phyloP scores from a whole-genome alignment of 805 yeast species.

The Hanseniaspora meyeri region DNA sequence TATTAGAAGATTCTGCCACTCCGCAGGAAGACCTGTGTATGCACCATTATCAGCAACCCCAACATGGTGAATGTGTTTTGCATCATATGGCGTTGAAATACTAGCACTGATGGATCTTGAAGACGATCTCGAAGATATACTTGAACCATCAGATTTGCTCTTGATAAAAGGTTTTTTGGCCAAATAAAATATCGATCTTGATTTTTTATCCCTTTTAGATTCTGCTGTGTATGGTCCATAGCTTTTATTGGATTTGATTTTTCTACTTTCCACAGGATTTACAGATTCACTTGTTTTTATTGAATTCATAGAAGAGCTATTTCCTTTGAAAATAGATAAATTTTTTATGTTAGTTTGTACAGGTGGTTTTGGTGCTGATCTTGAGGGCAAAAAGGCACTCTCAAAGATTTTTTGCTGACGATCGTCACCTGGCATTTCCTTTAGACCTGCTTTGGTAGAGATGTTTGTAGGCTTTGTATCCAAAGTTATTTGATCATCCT shows the following conservation, averaged over 20 bases:
- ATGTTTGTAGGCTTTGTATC: neutral
- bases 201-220: slow-evolving; percentile 37
- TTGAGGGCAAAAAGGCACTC: neutral
- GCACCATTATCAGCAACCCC: slow-evolving; percentile 81
- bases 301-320: neutral
- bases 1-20: slow-evolving; percentile 74
- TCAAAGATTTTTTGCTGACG: neutral
- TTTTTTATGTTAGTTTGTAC: neutral
- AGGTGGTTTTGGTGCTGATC: neutral
- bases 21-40: slow-evolving; percentile 82
- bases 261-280: slow-evolving; percentile 12
- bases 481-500: neutral
- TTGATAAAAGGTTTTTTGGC: slow-evolving; percentile 19
- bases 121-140: slow-evolving; percentile 31
- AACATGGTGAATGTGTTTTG: slow-evolving; percentile 85
- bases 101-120: slow-evolving; percentile 27
- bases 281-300: neutral
- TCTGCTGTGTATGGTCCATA: neutral
- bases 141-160: slow-evolving; percentile 23
- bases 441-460: neutral
- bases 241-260: slow-evolving; percentile 7
- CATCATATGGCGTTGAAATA: slow-evolving; percentile 85
- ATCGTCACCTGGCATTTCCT: neutral
- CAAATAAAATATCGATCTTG: slow-evolving; percentile 40
- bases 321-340: neutral